Base-by-base conservation (phyloP, 441 rosid species). In the Populus trichocarpa region DNA sequence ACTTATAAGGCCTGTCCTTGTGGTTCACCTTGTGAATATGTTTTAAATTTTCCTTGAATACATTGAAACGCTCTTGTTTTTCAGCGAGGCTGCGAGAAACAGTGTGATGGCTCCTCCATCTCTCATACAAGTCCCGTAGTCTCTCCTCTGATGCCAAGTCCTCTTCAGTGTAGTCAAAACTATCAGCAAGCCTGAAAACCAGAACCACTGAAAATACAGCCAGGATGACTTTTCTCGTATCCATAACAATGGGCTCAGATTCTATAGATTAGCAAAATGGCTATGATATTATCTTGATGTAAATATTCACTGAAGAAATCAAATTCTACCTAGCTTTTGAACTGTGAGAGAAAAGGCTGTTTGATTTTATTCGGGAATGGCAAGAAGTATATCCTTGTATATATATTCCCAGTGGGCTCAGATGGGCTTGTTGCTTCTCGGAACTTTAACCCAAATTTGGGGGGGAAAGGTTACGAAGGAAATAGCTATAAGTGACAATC, bases 81-180 rank as follows among this genome's bases (percentile, higher is more conserved):
- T 91, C 95, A 0, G 86, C 80, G 2, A 91, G 89, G 81, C 91
- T 86, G 80, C 89, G 85, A 3, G 95, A 82, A 64, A 89, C 87
- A 5, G 90, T 86, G 85, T 92, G 93, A 73, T 89, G 95, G 85
- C 89, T 87, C 81, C 92, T 85, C 96, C 97, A 91, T 63, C 90
- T 74, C 85, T 92, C 96, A 18, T 92, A 94, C 42, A 94, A 78
- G 73, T 88, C 85, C 87, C 86, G 85, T 46, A 94, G 79, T 3
- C 81, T 83, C 70, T 91, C 93, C 32, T 94, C 90, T 0, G 89
- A 86, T 1, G 83, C 90, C 75, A 94, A 65, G 2, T 94, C 95
- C 71, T 83, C 85, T 50, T 91, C 94, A 5, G 83, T 83, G 87
- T 85, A 91, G 76, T 92, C 91, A 25, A 92, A 88, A 75, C 94